These are phyloP conservation scores for Phytophthora kernoviae DNA, from an alignment of 352 stramenopile genomes.

Conservation along the genomic window DNA sequence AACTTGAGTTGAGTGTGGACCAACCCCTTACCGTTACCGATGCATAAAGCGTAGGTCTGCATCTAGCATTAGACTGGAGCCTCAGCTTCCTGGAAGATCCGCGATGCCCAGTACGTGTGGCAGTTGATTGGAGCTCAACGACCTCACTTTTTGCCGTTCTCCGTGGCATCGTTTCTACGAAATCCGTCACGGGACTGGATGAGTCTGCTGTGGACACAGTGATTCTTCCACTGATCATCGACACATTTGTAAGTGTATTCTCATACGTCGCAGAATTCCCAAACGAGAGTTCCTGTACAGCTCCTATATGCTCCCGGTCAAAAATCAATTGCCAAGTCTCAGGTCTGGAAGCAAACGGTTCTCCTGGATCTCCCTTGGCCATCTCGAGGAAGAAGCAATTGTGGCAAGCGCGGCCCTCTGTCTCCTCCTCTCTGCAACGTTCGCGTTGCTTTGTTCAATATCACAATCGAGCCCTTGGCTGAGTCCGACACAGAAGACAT, in stretches of 20 bases:
- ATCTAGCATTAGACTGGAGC: conserved; percentile 52
- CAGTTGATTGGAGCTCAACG: conserved; percentile 52
- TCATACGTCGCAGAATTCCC: conserved; percentile 40
- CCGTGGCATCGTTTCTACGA: conserved; percentile 47
- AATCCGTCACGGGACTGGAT: conserved; percentile 24
- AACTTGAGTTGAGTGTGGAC: neutral
- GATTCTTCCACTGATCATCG: conserved; percentile 44
- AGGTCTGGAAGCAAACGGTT: conserved; percentile 48
- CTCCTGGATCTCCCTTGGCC: conserved; percentile 51
- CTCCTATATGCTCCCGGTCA: conserved; percentile 40
- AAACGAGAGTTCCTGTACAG: conserved; percentile 52
- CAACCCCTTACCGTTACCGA: conserved; percentile 1
- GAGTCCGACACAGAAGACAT: conserved; percentile 19
- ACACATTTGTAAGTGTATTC: conserved; percentile 53
- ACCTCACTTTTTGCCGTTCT: conserved; percentile 44
- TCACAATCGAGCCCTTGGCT: conserved; percentile 51
- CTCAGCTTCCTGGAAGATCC: conserved; percentile 49
- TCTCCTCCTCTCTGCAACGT: conserved; percentile 26
- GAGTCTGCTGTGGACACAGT: conserved; percentile 13
- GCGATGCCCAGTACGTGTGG: conserved; percentile 44
- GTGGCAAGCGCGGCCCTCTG: conserved; percentile 10
- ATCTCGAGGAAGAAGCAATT: conserved; percentile 3
- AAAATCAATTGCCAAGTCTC: conserved; percentile 30
- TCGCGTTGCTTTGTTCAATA: conserved; percentile 56
- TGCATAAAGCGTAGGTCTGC: conserved; percentile 38